Evolutionary conservation across 2,329 filamentous ascomycete genomes (phyloP).

Genomic region (Xylaria sp.): DNA sequence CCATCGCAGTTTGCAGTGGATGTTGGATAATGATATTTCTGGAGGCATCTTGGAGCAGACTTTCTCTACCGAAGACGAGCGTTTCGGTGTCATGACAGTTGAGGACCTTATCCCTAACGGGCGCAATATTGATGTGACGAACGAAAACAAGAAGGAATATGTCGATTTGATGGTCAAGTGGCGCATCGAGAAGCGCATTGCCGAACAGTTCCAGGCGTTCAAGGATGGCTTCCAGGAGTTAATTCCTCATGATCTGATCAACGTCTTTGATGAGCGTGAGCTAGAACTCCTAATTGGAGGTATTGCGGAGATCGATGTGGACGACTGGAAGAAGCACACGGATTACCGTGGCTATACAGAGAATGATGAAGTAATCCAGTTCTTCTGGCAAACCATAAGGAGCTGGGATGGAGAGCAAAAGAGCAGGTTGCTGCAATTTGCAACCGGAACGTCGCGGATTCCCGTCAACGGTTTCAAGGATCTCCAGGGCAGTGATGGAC

Average conservation of each 20-base stretch:
- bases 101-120: constrained; percentile 94
- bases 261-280: constrained; percentile 98
- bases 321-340: constrained; percentile 99
- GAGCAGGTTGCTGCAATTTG: constrained; percentile 93
- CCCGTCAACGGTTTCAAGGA: constrained; percentile 99
- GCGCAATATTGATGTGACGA: constrained; percentile 92
- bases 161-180: constrained; percentile 98
- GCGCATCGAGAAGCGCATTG: constrained; percentile 98
- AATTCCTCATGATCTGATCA: constrained; percentile 94
- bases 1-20: constrained; percentile 96
- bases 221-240: constrained; percentile 97
- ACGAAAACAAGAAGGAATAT: constrained; percentile 99
- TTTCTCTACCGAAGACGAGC: constrained; percentile 96
- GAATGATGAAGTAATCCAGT: constrained; percentile 94
- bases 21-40: constrained; percentile 94
- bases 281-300: constrained; percentile 95
- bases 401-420: constrained; percentile 99
- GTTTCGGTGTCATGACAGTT: constrained; percentile 92
- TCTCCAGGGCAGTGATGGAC: constrained; percentile 94
- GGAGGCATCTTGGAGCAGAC: constrained; percentile 94
- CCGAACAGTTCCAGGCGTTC: constrained; percentile 98
- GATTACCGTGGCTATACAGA: constrained; percentile 99
- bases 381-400: constrained; percentile 98
- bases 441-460: constrained; percentile 96
- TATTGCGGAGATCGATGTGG: constrained; percentile 99